These are phyloP conservation scores for Pseudocercospora macadamiae DNA, from an alignment of 2,329 filamentous ascomycete genomes.

Conservation along the genomic window DNA sequence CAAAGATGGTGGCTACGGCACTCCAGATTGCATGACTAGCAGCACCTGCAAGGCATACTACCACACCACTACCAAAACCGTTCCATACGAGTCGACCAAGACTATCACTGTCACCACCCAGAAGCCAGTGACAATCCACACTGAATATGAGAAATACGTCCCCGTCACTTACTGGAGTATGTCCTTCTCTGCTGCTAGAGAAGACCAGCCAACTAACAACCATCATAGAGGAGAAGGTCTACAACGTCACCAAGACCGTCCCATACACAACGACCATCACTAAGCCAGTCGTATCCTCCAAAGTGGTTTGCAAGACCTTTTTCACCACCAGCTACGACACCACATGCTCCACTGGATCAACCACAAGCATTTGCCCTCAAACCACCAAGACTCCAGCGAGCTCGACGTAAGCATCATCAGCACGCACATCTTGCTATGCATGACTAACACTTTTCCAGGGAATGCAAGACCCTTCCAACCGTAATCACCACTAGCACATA, in stretches of 20 bases:
- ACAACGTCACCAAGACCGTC: constrained; percentile 22
- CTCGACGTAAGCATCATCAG: constrained; percentile 7
- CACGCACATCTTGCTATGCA: not conserved
- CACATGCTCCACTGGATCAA: constrained; percentile 10
- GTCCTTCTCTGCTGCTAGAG: not conserved
- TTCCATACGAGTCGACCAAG: constrained; percentile 21
- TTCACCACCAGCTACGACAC: constrained; percentile 19
- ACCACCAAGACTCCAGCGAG: constrained; percentile 14
- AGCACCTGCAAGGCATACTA: constrained; percentile 22
- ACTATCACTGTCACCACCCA: constrained; percentile 23
- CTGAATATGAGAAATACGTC: constrained; percentile 11
- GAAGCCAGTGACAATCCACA: constrained; percentile 15
- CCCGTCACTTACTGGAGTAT: constrained; percentile 15
- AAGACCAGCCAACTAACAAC: not conserved
- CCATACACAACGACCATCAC: constrained; percentile 21
- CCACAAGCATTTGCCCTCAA: constrained; percentile 15
- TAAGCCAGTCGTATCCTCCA: constrained; percentile 18
- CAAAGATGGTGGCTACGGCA: constrained; percentile 6
- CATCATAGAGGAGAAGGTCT: constrained; percentile 8
- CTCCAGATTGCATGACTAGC: constrained; percentile 20
- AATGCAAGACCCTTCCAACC: constrained; percentile 12
- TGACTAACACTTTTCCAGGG: not conserved
- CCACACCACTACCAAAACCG: constrained; percentile 20
- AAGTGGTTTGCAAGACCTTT: constrained; percentile 20
- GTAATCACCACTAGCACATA: constrained; percentile 17